Conservation (phyloP, 2,329 filamentous ascomycete species). For the Parastagonospora nodorum region DNA sequence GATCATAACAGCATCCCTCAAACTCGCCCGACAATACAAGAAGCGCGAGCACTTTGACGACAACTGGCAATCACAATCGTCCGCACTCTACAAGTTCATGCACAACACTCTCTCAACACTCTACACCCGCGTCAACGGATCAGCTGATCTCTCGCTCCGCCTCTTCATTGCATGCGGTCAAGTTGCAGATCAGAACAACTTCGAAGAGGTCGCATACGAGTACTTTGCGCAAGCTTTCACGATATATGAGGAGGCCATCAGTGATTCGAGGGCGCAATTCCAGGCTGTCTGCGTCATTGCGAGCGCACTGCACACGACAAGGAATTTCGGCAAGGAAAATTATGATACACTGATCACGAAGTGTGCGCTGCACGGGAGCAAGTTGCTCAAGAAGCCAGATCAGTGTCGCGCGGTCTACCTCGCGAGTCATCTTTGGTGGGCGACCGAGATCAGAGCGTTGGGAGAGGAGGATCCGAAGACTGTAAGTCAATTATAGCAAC, state of each 20-base stretch:
- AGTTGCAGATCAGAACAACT: constrained; percentile 86
- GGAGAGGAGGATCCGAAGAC: constrained; percentile 81
- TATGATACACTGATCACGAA: constrained; percentile 99
- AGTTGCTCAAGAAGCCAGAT: constrained; percentile 95
- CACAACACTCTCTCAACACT: constrained; percentile 85
- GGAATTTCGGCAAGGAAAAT: constrained; percentile 94
- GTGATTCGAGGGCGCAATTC: constrained; percentile 95
- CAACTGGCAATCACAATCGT: constrained; percentile 74
- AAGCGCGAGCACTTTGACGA: constrained; percentile 83
- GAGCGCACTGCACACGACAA: constrained; percentile 82
- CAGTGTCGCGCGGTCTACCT: constrained; percentile 96
- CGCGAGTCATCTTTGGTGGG: constrained; percentile 98
- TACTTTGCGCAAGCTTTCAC: constrained; percentile 99
- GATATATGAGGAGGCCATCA: constrained; percentile 94
- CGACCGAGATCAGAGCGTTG: constrained; percentile 77
- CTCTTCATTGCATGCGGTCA: constrained; percentile 92
- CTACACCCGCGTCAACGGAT: constrained; percentile 84
- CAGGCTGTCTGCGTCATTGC: constrained; percentile 96
- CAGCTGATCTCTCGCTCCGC: constrained; percentile 85
- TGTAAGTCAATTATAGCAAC: constrained; percentile 56
- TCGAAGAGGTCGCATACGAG: constrained; percentile 96
- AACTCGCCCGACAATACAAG: constrained; percentile 88
- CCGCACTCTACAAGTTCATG: constrained; percentile 92
- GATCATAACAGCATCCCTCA: constrained; percentile 86
- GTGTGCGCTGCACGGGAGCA: constrained; percentile 93